Evolutionary conservation across 73 alveolate genomes (phyloP), one percentile per base, ranked within the genome.

Genomic region (Symbiodinium pilosum): DNA sequence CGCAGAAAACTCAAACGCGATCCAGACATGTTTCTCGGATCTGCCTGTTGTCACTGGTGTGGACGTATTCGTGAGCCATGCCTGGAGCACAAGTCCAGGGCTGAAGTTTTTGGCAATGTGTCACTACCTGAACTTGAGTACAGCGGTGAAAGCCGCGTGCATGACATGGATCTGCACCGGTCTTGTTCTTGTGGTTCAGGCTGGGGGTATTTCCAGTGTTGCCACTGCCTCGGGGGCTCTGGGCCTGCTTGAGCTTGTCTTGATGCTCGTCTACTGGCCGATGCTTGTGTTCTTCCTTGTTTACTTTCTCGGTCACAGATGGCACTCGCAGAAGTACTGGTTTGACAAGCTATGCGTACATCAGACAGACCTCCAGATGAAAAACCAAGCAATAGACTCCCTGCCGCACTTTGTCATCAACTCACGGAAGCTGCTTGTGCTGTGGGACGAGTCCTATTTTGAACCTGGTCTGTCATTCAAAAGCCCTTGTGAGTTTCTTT

Each of bases 111-210:
- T 87, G 69, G 86, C 94, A 2, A 28, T 87, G 36, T 87, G 94
- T 40, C 94, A 87, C 94, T 56, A 52, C 59, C 75, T 87, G 71
- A 87, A 87, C 68, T n/a, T 87, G n/a, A n/a, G n/a, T n/a, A n/a
- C n/a, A n/a, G n/a, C n/a, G n/a, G n/a, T n/a, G n/a, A n/a, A n/a
- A n/a, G n/a, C n/a, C n/a, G n/a, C n/a, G n/a, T n/a, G n/a, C n/a
- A n/a, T 24, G 86, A 87, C 69, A 56, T 59, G 85, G 94, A 84
- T n/a, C 59, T 40, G 86, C 30, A 1, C 40, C 86, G 6, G 54
- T 69, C 69, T 38, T 20, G 34, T 3, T 39, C 26, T 84, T 51
- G 20, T 14, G 86, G 42, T 1, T 30, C 18, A 16, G 26, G 1
- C 69, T 86, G 3, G 71, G 20, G 24, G 21, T 32, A 24, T 2